Evolutionary conservation across 2,329 filamentous ascomycete species (phyloP).

Genomic region (Colletotrichum sp.): DNA sequence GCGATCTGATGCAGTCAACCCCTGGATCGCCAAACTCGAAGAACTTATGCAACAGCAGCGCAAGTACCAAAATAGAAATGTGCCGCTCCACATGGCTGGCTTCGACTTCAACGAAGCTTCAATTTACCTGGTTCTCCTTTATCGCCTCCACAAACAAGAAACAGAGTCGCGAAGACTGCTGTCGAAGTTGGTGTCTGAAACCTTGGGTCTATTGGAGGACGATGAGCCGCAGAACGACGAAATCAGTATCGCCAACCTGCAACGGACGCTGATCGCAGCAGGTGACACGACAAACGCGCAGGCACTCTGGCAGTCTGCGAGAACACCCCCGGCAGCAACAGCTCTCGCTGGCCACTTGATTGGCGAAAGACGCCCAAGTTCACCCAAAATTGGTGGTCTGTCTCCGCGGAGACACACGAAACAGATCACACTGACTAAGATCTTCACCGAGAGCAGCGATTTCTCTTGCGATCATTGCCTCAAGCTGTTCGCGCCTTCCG

Average conservation of each 20-base stretch:
- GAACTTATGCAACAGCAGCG: conserved; percentile 40
- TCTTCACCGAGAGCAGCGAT: conserved; percentile 7
- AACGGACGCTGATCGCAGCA: conserved; percentile 42
- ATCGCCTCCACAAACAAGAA: conserved; percentile 34
- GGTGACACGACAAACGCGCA: conserved; percentile 39
- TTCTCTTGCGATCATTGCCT: conserved; percentile 42
- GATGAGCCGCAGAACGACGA: conserved; percentile 46
- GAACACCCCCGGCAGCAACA: conserved; percentile 32
- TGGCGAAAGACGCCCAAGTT: conserved; percentile 8
- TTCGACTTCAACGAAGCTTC: conserved; percentile 47
- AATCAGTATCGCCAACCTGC: conserved; percentile 46
- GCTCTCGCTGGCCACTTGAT: conserved; percentile 30
- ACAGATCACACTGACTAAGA: conserved; percentile 28
- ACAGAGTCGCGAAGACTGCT: conserved; percentile 34
- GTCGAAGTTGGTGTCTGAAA: conserved; percentile 38
- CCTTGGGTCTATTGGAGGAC: conserved; percentile 42
- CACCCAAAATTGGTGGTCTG: conserved; percentile 4
- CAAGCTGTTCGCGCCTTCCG: conserved; percentile 32
- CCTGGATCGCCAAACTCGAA: conserved; percentile 40
- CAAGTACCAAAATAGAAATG: conserved; percentile 41
- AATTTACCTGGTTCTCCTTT: conserved; percentile 44
- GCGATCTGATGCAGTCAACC: conserved; percentile 27
- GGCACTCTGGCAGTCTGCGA: conserved; percentile 44
- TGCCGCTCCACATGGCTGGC: conserved; percentile 44
- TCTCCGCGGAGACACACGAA: conserved; percentile 14